Conservation (phyloP, 345 rosid genomes). For the Citrus australasica region DNA sequence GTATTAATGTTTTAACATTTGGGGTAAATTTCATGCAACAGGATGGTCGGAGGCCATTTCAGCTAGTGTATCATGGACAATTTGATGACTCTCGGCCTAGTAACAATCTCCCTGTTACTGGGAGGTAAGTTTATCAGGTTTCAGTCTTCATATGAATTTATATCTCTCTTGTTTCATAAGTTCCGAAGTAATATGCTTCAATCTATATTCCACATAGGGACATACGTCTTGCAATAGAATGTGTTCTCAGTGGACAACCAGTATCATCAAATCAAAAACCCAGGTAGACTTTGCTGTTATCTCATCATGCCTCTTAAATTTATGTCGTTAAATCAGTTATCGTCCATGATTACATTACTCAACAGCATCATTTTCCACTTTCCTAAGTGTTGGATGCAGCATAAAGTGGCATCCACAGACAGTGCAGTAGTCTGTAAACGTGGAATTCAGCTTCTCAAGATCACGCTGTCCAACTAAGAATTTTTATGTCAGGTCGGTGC, state of each 20-base stretch:
- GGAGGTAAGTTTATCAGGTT: conserved; percentile 52
- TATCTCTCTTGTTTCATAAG: not conserved
- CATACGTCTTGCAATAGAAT: conserved; percentile 65
- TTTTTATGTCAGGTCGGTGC: conserved; percentile 14
- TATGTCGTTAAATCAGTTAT: not conserved
- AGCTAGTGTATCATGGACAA: conserved; percentile 89
- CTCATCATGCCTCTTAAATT: not conserved
- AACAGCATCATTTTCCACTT: conserved; percentile 13
- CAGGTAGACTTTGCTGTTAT: conserved; percentile 37
- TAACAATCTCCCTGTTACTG: conserved; percentile 58
- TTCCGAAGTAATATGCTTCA: conserved; percentile 12
- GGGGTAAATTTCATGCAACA: conserved; percentile 17
- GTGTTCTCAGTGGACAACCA: conserved; percentile 72
- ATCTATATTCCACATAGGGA: conserved; percentile 43
- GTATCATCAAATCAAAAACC: conserved; percentile 67
- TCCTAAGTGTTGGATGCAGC: conserved; percentile 84
- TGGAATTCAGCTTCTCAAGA: conserved; percentile 5
- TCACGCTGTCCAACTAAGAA: not conserved
- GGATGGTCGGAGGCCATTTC: conserved; percentile 92
- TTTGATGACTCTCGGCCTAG: conserved; percentile 90
- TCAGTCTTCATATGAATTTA: not conserved
- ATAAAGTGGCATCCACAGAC: conserved; percentile 83
- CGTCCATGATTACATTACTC: conserved; percentile 11
- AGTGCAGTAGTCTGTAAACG: conserved; percentile 17
- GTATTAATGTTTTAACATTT: not conserved